Evolutionary conservation across 352 stramenopile species (phyloP).

Genomic region (Phytophthora fragariaefolia): DNA sequence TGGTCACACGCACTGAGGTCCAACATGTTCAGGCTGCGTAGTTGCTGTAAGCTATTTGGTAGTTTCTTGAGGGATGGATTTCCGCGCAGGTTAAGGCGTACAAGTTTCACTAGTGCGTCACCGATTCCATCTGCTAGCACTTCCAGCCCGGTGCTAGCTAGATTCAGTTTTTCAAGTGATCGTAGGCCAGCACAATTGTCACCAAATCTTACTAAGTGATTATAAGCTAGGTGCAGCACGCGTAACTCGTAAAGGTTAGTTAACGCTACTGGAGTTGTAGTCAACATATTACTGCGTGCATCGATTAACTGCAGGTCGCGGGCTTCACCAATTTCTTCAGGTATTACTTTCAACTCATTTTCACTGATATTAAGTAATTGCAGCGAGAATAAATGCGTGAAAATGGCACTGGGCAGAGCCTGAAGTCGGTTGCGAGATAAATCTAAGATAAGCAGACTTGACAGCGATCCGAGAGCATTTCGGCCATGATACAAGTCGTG

Average conservation of each 20-base stretch:
- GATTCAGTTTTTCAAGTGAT: slow-evolving; percentile 59
- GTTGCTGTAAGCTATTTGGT: slow-evolving; percentile 50
- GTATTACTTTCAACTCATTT: slow-evolving; percentile 56
- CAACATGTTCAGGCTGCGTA: slow-evolving; percentile 43
- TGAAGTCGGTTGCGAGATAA: slow-evolving; percentile 61
- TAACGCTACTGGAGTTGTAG: slow-evolving; percentile 31
- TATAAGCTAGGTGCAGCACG: slow-evolving; percentile 58
- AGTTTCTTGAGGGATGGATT: slow-evolving; percentile 48
- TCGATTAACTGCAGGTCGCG: slow-evolving; percentile 58
- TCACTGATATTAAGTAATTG: slow-evolving; percentile 62
- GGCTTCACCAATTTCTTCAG: slow-evolving; percentile 59
- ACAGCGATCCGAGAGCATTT: slow-evolving; percentile 57
- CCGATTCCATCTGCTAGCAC: slow-evolving; percentile 46
- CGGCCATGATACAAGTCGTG: slow-evolving; percentile 53
- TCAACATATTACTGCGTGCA: slow-evolving; percentile 58
- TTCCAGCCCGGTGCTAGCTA: slow-evolving; percentile 56
- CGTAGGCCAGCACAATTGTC: slow-evolving; percentile 48
- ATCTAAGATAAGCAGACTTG: slow-evolving; percentile 72
- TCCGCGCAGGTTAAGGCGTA: slow-evolving; percentile 47
- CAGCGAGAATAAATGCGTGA: slow-evolving; percentile 65
- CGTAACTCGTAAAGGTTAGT: slow-evolving; percentile 44
- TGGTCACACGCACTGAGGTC: slow-evolving; percentile 56
- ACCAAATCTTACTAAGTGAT: slow-evolving; percentile 53
- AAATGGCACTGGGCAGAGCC: slow-evolving; percentile 51
- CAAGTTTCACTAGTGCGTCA: slow-evolving; percentile 40